A percentile compares a stretch with the other conserved stretches of the same genome.
phyloP scores from a whole-genome alignment of 805 yeast genomes.

The Metschnikowia kofuensis region DNA sequence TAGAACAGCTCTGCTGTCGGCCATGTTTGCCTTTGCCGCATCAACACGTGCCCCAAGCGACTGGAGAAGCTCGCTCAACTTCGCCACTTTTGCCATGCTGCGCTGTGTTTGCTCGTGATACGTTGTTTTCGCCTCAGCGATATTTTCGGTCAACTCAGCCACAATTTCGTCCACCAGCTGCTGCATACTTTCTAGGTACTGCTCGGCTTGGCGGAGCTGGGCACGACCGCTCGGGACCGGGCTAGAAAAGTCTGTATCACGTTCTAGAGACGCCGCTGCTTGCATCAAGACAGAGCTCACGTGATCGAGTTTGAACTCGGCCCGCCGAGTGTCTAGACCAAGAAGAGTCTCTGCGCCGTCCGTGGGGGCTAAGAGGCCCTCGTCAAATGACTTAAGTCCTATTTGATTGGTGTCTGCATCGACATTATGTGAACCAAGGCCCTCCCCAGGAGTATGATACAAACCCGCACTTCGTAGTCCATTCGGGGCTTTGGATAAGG shows the following conservation, averaged over 20 bases:
- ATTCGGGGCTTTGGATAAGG: not conserved
- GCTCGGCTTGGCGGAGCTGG: conserved; percentile 18
- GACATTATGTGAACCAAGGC: no score
- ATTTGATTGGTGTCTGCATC: not conserved
- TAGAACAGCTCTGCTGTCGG: conserved; percentile 25
- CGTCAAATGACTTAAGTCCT: conserved; percentile 4
- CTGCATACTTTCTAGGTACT: conserved; percentile 20
- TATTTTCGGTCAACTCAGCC: conserved; percentile 18
- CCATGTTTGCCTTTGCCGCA: conserved; percentile 22
- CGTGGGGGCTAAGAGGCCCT: not conserved
- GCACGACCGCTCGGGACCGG: conserved; percentile 4
- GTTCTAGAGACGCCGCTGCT: conserved; percentile 2
- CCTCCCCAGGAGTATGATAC: not conserved
- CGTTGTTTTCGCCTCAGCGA: conserved; percentile 17
- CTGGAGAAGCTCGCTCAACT: conserved; percentile 24
- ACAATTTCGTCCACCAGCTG: conserved; percentile 19
- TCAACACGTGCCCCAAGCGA: conserved; percentile 27
- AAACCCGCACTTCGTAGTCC: not conserved
- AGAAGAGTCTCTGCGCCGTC: conserved; percentile 2
- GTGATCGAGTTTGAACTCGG: conserved; percentile 5
- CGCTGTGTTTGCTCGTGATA: conserved; percentile 27
- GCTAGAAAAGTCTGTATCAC: not conserved
- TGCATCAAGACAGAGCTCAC: conserved; percentile 3
- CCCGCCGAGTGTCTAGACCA: not conserved
- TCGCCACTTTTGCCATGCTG: conserved; percentile 27